A percentile compares a stretch with the other conserved stretches of the same genome.
phyloP scores from a whole-genome alignment of 495 filamentous ascomycete genomes.

The Podospora pseudoanserina region DNA sequence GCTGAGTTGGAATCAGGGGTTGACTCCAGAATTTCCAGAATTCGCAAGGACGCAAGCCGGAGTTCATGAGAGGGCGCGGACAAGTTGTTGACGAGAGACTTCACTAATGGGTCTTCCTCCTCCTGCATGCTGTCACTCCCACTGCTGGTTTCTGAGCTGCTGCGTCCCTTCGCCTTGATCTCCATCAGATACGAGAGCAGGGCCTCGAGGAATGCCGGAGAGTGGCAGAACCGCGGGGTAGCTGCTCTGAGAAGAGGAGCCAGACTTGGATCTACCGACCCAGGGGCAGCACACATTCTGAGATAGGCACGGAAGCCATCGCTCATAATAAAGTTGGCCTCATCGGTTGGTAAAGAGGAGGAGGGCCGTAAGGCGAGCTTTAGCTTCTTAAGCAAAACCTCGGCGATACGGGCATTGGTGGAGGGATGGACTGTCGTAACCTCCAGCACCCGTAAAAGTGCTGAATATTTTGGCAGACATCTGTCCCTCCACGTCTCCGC shows the following conservation, averaged over 20 bases:
- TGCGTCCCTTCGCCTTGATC: slow-evolving; percentile 37
- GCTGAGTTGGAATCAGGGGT: slow-evolving; percentile 39
- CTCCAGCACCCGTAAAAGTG: slow-evolving; percentile 48
- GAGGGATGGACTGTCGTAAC: slow-evolving; percentile 50
- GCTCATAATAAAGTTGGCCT: slow-evolving; percentile 55
- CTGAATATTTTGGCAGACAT: slow-evolving; percentile 54
- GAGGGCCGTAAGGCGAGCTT: slow-evolving; percentile 56
- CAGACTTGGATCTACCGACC: slow-evolving; percentile 50
- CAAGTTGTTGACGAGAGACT: slow-evolving; percentile 66
- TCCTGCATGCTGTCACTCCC: slow-evolving; percentile 40
- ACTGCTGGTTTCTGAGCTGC: slow-evolving; percentile 26
- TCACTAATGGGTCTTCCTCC: slow-evolving; percentile 53
- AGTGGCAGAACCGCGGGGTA: slow-evolving; percentile 57
- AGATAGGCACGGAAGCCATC: slow-evolving; percentile 54
- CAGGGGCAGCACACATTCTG: slow-evolving; percentile 46
- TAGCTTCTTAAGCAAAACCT: slow-evolving; percentile 52
- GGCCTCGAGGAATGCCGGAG: slow-evolving; percentile 65
- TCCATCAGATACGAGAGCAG: slow-evolving; percentile 56
- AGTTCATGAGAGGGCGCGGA: slow-evolving; percentile 66
- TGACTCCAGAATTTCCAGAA: slow-evolving; percentile 53
- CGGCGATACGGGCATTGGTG: slow-evolving; percentile 51
- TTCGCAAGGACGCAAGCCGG: slow-evolving; percentile 63
- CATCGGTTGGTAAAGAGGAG: slow-evolving; percentile 50
- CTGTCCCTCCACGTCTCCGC: slow-evolving; percentile 52
- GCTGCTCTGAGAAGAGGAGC: slow-evolving; percentile 57